phyloP scores from a whole-genome alignment of 352 stramenopile genomes.

The Pythium plurisporium region DNA sequence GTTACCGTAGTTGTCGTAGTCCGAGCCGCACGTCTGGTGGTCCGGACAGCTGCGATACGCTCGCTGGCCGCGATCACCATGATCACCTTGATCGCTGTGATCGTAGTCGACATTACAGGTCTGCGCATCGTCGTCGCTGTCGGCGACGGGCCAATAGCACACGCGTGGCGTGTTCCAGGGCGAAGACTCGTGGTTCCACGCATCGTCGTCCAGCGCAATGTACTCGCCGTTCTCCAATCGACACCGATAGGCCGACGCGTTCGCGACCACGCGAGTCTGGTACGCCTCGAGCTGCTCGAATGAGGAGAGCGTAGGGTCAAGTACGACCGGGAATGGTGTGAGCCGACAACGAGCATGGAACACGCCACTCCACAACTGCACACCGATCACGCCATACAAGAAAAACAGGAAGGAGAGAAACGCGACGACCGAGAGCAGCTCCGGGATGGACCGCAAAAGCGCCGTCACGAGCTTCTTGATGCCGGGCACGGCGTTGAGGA shows the following conservation, averaged over 20 bases:
- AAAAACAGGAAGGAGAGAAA: constrained; percentile 52
- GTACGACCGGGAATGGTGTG: constrained; percentile 52
- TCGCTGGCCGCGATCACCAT: background rate
- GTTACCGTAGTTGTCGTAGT: constrained; percentile 59
- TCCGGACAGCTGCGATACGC: constrained; percentile 31
- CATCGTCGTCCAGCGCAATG: constrained; percentile 27
- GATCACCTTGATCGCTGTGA: too few species aligned
- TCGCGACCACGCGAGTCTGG: constrained; percentile 27
- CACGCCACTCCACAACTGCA: constrained; percentile 76
- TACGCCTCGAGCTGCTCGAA: constrained; percentile 31
- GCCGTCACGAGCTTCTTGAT: constrained; percentile 62
- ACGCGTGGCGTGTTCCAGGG: constrained; percentile 52
- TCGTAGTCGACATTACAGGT: constrained; percentile 59
- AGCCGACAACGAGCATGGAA: constrained; percentile 64
- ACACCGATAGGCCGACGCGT: constrained; percentile 34
- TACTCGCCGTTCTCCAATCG: constrained; percentile 25
- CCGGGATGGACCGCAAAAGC: constrained; percentile 42
- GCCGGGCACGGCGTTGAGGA: constrained; percentile 40
- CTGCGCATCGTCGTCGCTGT: constrained; percentile 41
- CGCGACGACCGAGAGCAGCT: constrained; percentile 45
- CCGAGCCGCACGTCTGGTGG: constrained; percentile 45
- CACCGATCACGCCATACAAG: constrained; percentile 68
- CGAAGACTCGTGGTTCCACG: constrained; percentile 44
- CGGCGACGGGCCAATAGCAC: constrained; percentile 89
- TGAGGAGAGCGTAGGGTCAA: constrained; percentile 36